phyloP scores from a whole-genome alignment of 345 rosid genomes.

The Eucalyptus fibrosa region DNA sequence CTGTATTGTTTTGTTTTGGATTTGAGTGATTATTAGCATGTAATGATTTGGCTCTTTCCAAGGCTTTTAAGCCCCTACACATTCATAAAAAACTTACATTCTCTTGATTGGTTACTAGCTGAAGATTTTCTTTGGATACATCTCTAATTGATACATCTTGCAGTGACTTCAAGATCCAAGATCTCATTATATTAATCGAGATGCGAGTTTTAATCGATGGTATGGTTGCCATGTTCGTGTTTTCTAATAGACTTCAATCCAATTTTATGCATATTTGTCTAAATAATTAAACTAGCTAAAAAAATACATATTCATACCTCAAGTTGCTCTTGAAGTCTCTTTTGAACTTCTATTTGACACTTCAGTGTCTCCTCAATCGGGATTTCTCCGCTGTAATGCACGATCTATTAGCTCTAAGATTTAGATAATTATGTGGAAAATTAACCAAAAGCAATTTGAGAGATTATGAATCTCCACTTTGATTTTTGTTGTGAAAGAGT shows the following conservation, averaged over 20 bases:
- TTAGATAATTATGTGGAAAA: background rate
- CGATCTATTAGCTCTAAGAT: background rate
- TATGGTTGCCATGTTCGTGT: background rate
- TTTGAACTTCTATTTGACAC: conserved; percentile 45
- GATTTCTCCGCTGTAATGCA: conserved; percentile 20
- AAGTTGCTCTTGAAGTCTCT: conserved; percentile 47
- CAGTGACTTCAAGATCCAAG: background rate
- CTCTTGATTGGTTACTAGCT: background rate
- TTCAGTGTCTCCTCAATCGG: conserved; percentile 33
- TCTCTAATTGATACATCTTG: background rate
- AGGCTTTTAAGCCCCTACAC: background rate
- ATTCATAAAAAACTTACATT: background rate
- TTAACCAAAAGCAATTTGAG: background rate
- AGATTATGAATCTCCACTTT: background rate
- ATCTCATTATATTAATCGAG: background rate
- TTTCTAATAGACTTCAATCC: background rate
- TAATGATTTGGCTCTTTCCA: background rate
- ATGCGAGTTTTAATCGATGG: background rate
- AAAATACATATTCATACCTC: conserved; percentile 25
- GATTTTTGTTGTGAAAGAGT: background rate
- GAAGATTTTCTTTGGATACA: background rate
- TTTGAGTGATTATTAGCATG: background rate
- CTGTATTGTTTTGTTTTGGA: conserved; percentile 4
- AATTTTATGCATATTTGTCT: background rate
- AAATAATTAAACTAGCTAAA: background rate